These are phyloP conservation scores for Leccinum subgranulosum DNA, from an alignment of 768 basidiomycete genomes.

Conservation along the genomic window DNA sequence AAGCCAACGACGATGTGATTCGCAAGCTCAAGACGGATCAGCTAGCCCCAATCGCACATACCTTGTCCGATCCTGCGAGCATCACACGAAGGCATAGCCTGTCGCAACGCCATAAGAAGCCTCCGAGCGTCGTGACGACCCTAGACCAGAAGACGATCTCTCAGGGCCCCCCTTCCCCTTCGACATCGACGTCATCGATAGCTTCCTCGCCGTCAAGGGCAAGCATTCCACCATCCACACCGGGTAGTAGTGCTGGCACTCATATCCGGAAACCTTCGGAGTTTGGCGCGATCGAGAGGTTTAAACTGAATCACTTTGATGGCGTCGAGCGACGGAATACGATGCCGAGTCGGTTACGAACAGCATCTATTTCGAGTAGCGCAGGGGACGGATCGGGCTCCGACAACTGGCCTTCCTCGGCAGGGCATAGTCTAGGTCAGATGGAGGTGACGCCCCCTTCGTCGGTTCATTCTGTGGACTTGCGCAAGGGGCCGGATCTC, in stretches of 20 bases:
- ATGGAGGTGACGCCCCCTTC: conserved; percentile 71
- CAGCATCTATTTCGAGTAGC: conserved; percentile 83
- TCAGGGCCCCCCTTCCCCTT: conserved; percentile 87
- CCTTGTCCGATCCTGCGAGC: conserved; percentile 60
- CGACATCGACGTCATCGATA: conserved; percentile 87
- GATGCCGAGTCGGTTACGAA: conserved; percentile 84
- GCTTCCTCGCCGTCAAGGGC: conserved; percentile 85
- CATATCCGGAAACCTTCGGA: conserved; percentile 89
- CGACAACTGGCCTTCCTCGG: conserved; percentile 65
- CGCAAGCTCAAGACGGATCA: conserved; percentile 93
- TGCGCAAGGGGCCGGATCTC: conserved; percentile 74
- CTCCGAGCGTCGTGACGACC: conserved; percentile 71
- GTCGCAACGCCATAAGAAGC: conserved; percentile 79
- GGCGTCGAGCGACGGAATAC: conserved; percentile 74
- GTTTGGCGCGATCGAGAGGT: conserved; percentile 80
- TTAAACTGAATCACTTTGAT: conserved; percentile 81
- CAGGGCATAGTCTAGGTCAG: conserved; percentile 51
- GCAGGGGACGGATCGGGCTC: conserved; percentile 76
- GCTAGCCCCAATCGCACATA: conserved; percentile 71
- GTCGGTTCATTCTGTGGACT: conserved; percentile 81
- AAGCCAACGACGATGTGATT: conserved; percentile 98
- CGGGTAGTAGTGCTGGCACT: conserved; percentile 50
- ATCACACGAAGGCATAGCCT: conserved; percentile 70
- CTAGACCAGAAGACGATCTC: conserved; percentile 58
- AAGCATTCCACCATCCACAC: conserved; percentile 68